phyloP scores from a whole-genome alignment of 345 rosid species.

The Syzygium aqueum region DNA sequence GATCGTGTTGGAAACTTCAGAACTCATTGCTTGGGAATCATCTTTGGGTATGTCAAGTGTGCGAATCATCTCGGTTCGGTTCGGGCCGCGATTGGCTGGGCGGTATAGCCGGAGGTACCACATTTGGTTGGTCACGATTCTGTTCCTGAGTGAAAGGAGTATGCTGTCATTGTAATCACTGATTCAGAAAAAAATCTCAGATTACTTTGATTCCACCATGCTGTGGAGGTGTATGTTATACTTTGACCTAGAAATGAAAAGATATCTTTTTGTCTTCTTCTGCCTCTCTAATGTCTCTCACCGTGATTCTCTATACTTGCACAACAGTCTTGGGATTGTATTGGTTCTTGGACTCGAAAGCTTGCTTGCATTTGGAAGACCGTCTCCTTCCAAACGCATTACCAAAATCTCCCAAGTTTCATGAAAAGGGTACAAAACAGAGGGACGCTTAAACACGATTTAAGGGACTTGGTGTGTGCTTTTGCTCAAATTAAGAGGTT shows the following conservation, averaged over 20 bases:
- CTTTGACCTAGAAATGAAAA: background rate
- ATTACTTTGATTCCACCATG: background rate
- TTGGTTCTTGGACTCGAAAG: background rate
- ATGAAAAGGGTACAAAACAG: background rate
- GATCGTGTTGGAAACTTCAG: background rate
- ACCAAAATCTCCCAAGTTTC: background rate
- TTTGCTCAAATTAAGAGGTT: background rate
- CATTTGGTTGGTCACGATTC: background rate
- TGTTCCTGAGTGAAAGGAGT: background rate
- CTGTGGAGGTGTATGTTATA: background rate
- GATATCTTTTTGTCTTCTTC: background rate
- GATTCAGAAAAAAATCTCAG: background rate
- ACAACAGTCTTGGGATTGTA: background rate
- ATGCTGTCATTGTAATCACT: background rate
- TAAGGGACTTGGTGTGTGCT: background rate
- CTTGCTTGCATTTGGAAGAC: background rate
- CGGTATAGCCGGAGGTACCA: background rate
- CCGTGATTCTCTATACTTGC: background rate
- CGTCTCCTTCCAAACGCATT: background rate
- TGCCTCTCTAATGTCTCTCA: background rate
- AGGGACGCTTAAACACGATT: background rate
- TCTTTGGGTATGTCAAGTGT: background rate
- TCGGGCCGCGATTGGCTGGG: background rate
- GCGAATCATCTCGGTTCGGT: background rate
- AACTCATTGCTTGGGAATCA: background rate